Percentiles rank a stretch among this genome's conserved stretches.
phyloP scores from a whole-genome alignment of 2,329 filamentous ascomycete species.

The Trichoderma sp. region DNA sequence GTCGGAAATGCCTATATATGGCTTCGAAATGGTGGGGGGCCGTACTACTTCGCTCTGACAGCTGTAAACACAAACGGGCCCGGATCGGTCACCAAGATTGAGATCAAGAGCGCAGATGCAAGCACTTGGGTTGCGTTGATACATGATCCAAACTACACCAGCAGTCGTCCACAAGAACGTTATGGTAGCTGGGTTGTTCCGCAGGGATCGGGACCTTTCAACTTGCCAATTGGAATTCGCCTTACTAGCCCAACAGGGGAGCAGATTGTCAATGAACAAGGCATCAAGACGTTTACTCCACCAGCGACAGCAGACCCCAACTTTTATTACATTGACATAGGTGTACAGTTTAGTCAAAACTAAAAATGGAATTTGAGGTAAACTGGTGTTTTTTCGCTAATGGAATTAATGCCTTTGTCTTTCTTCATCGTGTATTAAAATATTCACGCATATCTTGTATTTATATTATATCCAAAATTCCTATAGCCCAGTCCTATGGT shows the following conservation, averaged over 20 bases:
- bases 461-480: too few relatives aligned
- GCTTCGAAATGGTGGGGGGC: constrained; percentile 10
- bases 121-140: background rate
- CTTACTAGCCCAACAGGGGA: constrained; percentile 8
- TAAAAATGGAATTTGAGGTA: background rate
- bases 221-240: background rate
- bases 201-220: constrained; percentile 5
- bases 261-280: constrained; percentile 12
- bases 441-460: background rate
- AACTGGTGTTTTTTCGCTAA: background rate
- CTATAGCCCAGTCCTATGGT: background rate
- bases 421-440: background rate
- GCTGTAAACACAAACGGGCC: constrained; percentile 6
- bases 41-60: constrained; percentile 8
- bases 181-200: constrained; percentile 11
- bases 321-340: constrained; percentile 13
- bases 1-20: constrained; percentile 8
- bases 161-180: constrained; percentile 8
- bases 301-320: constrained; percentile 1
- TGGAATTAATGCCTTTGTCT: background rate
- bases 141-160: constrained; percentile 15
- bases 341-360: background rate
- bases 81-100: constrained; percentile 10
- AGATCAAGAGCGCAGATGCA: background rate
- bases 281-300: background rate